These are phyloP conservation scores for Spathaspora gorwiae DNA, from an alignment of 805 yeast genomes.

Conservation along the genomic window DNA sequence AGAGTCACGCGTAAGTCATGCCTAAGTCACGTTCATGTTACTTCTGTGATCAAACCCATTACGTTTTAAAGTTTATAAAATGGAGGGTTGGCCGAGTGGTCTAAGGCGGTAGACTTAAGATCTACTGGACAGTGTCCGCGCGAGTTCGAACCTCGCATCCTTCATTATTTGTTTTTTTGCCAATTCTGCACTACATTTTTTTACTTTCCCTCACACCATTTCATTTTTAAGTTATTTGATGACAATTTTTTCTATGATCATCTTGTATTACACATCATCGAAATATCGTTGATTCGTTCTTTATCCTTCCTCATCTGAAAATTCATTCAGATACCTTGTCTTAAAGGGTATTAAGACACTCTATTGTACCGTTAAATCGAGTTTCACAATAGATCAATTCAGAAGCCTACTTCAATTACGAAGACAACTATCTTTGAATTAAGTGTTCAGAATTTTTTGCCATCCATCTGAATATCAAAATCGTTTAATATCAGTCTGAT, in stretches of 20 bases:
- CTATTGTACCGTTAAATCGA: slow-evolving; percentile 10
- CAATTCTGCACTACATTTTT: not conserved
- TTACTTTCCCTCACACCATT: not conserved
- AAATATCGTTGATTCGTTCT: not conserved
- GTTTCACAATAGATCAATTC: slow-evolving; percentile 6
- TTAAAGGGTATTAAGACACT: not conserved
- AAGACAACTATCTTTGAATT: not conserved
- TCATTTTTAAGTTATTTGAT: not conserved
- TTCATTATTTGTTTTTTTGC: slow-evolving; percentile 33
- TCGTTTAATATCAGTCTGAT: not conserved
- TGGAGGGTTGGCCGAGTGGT: slow-evolving; percentile 53
- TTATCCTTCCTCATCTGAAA: not conserved
- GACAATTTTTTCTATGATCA: not conserved
- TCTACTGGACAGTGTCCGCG: slow-evolving; percentile 48
- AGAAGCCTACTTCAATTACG: not conserved
- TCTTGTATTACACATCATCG: not conserved
- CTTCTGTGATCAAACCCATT: no score
- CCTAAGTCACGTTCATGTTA: no score
- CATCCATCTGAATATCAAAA: not conserved
- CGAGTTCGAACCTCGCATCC: slow-evolving; percentile 54
- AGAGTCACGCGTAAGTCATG: no score
- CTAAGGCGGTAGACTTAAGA: slow-evolving; percentile 51
- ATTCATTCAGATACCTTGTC: not conserved
- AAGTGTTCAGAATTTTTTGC: not conserved
- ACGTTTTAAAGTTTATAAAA: no score